Evolutionary conservation across 179 eudicot genomes (phyloP), one percentile per base, ranked within the genome.

Genomic region (Beta lomatogona): DNA sequence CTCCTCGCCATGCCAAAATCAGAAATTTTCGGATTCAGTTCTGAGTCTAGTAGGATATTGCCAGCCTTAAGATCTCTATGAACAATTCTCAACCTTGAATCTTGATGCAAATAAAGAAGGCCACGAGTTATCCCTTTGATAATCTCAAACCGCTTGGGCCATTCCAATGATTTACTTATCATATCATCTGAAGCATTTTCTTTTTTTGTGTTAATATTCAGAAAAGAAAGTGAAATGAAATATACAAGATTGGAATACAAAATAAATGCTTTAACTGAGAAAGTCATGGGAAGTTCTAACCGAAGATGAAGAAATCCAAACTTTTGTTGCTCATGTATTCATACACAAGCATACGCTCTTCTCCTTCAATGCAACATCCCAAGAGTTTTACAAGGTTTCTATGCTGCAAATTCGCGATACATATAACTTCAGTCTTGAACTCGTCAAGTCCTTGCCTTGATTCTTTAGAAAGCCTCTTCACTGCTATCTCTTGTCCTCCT

Each of bases 401-500:
- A 41, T 80, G 82, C 59, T 80, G 82, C 61, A 80, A 70, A 63
- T 80, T 80, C 4, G 71, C 60, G 16, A 80, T 80, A 52, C 77
- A 79, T 41, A 71, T 59, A 21, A 71, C 82, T 79, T 71, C 82
- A 60, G 71, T 79, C 31, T 79, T 79, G 82, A 79, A 79, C 52
- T 79, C 82, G 9, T 75, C 80, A 1, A 69, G 77, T 68, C 86
- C 86, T 83, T 83, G 86, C 61, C 74, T 60, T 14, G 86, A 84
- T 22, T 80, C 77, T 66, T 80, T 65, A 9, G 81, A 77, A 5
- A 84, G 83, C 81, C 83, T 77, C 80, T 84, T 84, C 57, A 84
- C 86, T 63, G 86, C 86, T 64, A 76, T 65, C 73, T 76, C 81
- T 84, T 81, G 78, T 50, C 86, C 83, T 50, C 46, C 81, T 76